Evolutionary conservation across 768 basidiomycete genomes (phyloP), one percentile per base, ranked within the genome.

Genomic region (Dendrothele bispora): DNA sequence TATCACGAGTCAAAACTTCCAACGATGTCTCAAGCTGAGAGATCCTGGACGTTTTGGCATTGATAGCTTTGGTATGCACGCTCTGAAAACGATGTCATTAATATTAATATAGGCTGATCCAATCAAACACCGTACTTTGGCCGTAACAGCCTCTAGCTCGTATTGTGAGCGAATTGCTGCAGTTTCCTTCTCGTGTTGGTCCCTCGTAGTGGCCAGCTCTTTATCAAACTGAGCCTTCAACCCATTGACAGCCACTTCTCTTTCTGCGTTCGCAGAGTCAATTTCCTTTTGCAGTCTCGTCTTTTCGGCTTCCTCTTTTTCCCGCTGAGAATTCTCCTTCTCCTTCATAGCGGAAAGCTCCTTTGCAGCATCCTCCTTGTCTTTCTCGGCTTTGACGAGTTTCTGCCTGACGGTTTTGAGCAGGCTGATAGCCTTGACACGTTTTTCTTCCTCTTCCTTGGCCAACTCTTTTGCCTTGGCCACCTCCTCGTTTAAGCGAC

Each of bases 391-490:
- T 61, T 93, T 98, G 24, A 98, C 91, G n/a, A 95, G 71, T 65
- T 98, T 99, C 68, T 93, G 86, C 46, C 97, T 73, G n/a, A 98
- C 91, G 2, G 93, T 93, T 69, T 98, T 98, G 48, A 99, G 72
- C 22, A 98, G 69, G 42, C 84, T 87, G 54, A 98, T 88, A 0
- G 95, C 95, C 60, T 98, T 99, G 17, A 84, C 82, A 11, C 95
- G 83, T 67, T 99, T 98, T 68, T 99, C 97, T 64, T 98, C 97
- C 61, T 98, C 97, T 51, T 98, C 95, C 63, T 91, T 97, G 5
- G 83, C 86, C 8, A 72, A 46, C 17, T 70, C 71, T 53, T 82
- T 84, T 3, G 78, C 67, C 37, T 77, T 79, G 39, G 83, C 77
- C 1, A 86, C 64, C 48, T 97, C 90, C 15, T 73, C 64, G 39